Conservation (phyloP, 306 rosid genomes). For the Cucurbita ficifolia region DNA sequence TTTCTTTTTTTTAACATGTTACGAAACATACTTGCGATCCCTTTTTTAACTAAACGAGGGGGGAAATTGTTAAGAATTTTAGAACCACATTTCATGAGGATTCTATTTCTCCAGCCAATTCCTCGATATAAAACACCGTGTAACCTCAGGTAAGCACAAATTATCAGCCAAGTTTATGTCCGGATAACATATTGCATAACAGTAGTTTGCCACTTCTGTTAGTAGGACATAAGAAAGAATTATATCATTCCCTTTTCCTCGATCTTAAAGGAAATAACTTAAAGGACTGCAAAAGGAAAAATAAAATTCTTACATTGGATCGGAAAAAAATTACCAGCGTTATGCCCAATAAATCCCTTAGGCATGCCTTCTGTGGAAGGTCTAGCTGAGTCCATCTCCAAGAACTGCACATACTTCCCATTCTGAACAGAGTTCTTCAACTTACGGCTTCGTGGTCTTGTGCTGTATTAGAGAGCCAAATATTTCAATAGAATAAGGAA, state of each 20-base stretch:
- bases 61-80: neutral
- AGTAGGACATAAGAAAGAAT: neutral
- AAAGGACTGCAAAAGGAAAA: neutral
- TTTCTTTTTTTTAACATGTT: neutral
- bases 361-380: slow-evolving; percentile 29
- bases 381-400: slow-evolving; percentile 63
- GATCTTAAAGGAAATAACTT: neutral
- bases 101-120: neutral
- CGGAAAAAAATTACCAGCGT: slow-evolving; percentile 32
- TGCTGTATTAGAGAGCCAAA: slow-evolving; percentile 34
- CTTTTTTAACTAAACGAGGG: neutral
- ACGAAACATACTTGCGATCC: neutral
- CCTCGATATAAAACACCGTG: neutral
- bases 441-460: slow-evolving; percentile 40
- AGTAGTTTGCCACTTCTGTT: neutral
- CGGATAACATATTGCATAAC: neutral
- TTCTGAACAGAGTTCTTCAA: slow-evolving; percentile 27
- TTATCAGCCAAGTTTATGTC: neutral
- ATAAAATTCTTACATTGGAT: neutral
- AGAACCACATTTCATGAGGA: neutral
- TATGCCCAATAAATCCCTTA: slow-evolving; percentile 33
- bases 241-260: neutral
- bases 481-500: slow-evolving; percentile 6
- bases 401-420: slow-evolving; percentile 49
- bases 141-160: neutral